These are phyloP conservation scores for Thalassiosira gravida DNA, from an alignment of 352 stramenopile genomes.

Conservation along the genomic window DNA sequence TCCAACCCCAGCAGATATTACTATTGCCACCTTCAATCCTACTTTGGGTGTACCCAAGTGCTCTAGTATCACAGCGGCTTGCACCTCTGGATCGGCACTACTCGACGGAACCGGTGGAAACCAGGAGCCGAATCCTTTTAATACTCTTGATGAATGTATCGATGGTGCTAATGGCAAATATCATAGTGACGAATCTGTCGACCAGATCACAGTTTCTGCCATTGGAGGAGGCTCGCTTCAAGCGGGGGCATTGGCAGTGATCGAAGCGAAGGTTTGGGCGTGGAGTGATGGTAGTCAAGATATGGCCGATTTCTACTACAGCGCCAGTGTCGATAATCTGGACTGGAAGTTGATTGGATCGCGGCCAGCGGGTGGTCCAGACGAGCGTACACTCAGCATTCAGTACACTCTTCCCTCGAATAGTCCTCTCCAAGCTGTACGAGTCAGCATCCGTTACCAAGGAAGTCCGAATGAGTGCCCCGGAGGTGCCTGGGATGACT, in stretches of 20 bases:
- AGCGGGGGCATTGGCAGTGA: background rate
- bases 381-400: background rate
- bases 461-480: constrained; percentile 8
- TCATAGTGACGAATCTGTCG: constrained; percentile 27
- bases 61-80: background rate
- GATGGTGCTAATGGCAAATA: constrained; percentile 18
- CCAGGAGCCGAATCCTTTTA: constrained; percentile 14
- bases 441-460: constrained; percentile 42
- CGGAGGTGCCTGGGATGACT: constrained; percentile 33
- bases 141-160: constrained; percentile 23
- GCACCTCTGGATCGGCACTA: background rate
- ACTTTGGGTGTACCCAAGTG: background rate
- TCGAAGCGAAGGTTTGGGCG: constrained; percentile 20
- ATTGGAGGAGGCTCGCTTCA: constrained; percentile 3
- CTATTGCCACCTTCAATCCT: background rate
- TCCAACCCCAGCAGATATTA: background rate
- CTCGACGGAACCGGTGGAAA: background rate
- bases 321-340: background rate
- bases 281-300: constrained; percentile 10
- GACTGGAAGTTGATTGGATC: constrained; percentile 14
- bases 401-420: background rate
- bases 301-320: constrained; percentile 41
- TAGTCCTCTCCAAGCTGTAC: constrained; percentile 6
- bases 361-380: background rate
- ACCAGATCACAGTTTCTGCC: constrained; percentile 14